Evolutionary conservation across 2,329 filamentous ascomycete genomes (phyloP), one percentile per base, ranked within the genome.

Genomic region (Emmonsia crescens): DNA sequence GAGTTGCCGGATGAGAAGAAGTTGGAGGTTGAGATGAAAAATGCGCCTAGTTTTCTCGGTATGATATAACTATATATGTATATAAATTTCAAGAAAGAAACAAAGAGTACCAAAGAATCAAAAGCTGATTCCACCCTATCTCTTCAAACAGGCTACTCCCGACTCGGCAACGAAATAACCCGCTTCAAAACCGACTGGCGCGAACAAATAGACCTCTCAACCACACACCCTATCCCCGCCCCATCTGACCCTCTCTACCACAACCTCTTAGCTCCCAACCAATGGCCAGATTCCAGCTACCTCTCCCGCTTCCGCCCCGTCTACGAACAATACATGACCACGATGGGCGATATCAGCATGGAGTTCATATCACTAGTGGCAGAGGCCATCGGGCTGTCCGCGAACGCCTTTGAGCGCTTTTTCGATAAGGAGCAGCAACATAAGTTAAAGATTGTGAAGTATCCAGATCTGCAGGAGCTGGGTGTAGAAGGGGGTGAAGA

Each of bases 371-470:
- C 83, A 12, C 82, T 95, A 36, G 89, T 95, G 67, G 90, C 91
- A 64, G 89, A 95, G 77, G 88, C 89, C n/a, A 87, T 96, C 64
- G 83, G 83, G 10, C 79, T 96, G 5, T 84, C 87, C 0, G 64
- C 80, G 0, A 75, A 81, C 58, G 89, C 91, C 0, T 95, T 96
- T 73, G 78, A 84, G 70, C 85, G 83, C 68, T 95, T 92, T 79
- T 93, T 93, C 75, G 89, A 92, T 71, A 68, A 68, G 1, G 75
- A 81, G 49, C 80, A 78, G 77, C 90, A 94, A 76, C 89, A 95
- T 78, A 95, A 95, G 78, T 81, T 95, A 69, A 96, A 96, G 78
- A 87, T 96, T 63, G 87, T 95, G 63, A 90, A 89, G 77, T 95
- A 94, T 71, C 91, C 91, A 0, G 90, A 94, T 71, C 74, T 83